Base-by-base conservation (phyloP, 1,284 basidiomycete genomes). In the Malassezia brasiliensis region DNA sequence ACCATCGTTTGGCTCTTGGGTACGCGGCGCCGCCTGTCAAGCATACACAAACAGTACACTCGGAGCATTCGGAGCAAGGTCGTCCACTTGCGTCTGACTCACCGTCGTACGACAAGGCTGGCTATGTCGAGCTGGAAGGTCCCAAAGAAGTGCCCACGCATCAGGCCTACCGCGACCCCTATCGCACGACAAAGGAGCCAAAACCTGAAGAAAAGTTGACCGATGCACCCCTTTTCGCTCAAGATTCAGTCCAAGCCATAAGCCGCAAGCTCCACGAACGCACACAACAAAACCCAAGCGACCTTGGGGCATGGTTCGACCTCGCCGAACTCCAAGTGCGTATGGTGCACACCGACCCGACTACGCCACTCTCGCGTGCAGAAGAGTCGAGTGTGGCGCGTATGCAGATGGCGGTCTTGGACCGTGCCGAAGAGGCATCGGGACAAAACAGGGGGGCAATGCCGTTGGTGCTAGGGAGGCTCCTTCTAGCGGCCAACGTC, bases 331-430 rank as follows among this genome's bases (percentile, higher is more conserved):
- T 50, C 0, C 55, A 57, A 19, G 20, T 14, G 15, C 15, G 4
- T 5, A 14, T 57, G 2, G 12, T 39, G 3, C 40, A 42, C 34
- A 2, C 31, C 34, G n/a, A 42, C 35, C 30, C 44, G 9, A 36
- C 12, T 3, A 50, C 25, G n/a, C 28, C 14, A 31, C 10, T 17
- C 10, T 30, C 42, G 4, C 15, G 38, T 8, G 3, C 15, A 4
- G 38, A 31, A 1, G 44, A 47, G 35, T 12, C 50, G 5, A 40
- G 42, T 28, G 20, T 47, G 22, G 50, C 55, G 0, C 31, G 25
- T 10, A 46, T 48, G 50, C 39, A 52, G 30, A 17, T 57, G 20
- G 45, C 50, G n/a, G 55, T 57, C 5, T 15, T 57, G 28, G 50
- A 57, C n/a, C 44, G 50, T 7, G 55, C 55, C 5, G 17, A 42